phyloP scores from a whole-genome alignment of 495 filamentous ascomycete species.

The Podospora australis region DNA sequence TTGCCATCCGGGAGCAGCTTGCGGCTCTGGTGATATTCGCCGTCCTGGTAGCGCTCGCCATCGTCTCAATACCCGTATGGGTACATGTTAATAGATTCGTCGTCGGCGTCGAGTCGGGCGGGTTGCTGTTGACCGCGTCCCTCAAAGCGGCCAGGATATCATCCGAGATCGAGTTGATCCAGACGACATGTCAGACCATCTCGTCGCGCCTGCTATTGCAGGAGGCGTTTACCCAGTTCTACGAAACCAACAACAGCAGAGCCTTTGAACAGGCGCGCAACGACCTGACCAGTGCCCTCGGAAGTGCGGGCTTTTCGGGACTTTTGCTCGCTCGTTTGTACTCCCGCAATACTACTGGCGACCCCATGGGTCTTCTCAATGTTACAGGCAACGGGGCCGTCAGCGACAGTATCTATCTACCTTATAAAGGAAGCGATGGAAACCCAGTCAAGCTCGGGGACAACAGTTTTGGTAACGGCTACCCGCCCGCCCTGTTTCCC shows the following conservation, averaged over 20 bases:
- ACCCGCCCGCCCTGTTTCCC: constrained; percentile 62
- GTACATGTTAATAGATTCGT: constrained; percentile 72
- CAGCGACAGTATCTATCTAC: constrained; percentile 43
- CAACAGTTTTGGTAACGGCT: constrained; percentile 44
- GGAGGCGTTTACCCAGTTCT: constrained; percentile 53
- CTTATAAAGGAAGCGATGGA: constrained; percentile 53
- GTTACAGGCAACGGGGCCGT: constrained; percentile 43
- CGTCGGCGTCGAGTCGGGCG: constrained; percentile 48
- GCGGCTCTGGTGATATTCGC: constrained; percentile 66
- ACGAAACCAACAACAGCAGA: constrained; percentile 42
- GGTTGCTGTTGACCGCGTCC: constrained; percentile 69
- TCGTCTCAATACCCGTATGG: constrained; percentile 51
- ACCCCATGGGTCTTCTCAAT: constrained; percentile 49
- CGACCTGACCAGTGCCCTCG: constrained; percentile 59
- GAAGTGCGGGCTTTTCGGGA: constrained; percentile 42
- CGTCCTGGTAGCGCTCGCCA: constrained; percentile 57
- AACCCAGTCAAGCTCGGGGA: constrained; percentile 52
- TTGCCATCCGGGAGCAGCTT: constrained; percentile 78
- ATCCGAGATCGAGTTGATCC: constrained; percentile 67
- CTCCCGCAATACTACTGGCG: constrained; percentile 55
- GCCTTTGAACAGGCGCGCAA: constrained; percentile 45
- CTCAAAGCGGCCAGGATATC: constrained; percentile 77
- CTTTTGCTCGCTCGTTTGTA: constrained; percentile 62
- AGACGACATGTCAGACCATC: constrained; percentile 60
- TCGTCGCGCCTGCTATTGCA: constrained; percentile 64